Evolutionary conservation across 192 early-diverging fungal genomes (phyloP).

Genomic region (Coemansia sp.): DNA sequence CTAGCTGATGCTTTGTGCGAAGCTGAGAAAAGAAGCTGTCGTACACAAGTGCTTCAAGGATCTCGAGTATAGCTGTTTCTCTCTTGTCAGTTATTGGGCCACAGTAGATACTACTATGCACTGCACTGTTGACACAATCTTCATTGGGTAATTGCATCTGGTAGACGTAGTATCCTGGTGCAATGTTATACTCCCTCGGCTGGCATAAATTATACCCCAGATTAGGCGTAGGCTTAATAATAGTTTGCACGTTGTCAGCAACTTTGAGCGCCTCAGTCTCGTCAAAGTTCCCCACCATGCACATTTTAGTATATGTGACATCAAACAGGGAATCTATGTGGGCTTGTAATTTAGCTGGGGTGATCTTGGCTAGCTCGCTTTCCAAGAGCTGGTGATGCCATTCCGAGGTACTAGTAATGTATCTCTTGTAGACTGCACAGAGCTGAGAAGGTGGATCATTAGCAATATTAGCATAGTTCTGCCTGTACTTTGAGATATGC

Average conservation of each 20-base stretch:
- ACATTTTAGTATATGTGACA: constrained; percentile 14
- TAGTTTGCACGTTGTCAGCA: constrained; percentile 3
- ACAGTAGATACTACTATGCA: neutral
- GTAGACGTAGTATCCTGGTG: constrained; percentile 61
- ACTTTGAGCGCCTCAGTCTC: neutral
- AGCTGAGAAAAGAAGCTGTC: constrained; percentile 88
- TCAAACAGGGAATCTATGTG: constrained; percentile 23
- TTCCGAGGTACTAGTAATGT: neutral
- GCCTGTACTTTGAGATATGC: neutral
- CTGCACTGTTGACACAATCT: neutral
- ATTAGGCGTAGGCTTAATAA: constrained; percentile 11
- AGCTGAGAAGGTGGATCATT: neutral
- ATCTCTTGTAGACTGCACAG: neutral
- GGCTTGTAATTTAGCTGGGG: constrained; percentile 9
- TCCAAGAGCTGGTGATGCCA: constrained; percentile 3
- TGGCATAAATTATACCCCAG: constrained; percentile 83
- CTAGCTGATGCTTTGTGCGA: constrained; percentile 85
- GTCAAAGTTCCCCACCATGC: neutral
- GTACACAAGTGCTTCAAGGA: constrained; percentile 73
- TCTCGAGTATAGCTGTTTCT: constrained; percentile 33
- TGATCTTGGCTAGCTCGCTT: neutral
- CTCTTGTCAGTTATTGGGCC: neutral
- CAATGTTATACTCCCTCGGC: constrained; percentile 83
- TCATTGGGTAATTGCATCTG: neutral
- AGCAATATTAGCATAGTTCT: neutral